phyloP scores from a whole-genome alignment of 805 yeast genomes.

The Ogataea ramenticola region DNA sequence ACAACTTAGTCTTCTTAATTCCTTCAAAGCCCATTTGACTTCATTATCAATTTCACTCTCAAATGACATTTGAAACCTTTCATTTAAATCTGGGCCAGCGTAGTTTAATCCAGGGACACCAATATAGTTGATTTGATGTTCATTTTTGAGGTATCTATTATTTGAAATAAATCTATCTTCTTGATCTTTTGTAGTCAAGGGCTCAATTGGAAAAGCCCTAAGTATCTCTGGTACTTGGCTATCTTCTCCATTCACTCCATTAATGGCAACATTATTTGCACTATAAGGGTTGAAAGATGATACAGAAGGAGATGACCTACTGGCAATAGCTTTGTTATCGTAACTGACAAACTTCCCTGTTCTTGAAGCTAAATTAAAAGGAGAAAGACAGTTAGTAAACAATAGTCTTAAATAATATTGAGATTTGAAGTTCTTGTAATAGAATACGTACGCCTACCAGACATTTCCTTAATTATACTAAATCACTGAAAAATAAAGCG shows the following conservation, averaged over 20 bases:
- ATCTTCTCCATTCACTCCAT: not conserved
- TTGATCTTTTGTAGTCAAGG: constrained; percentile 25
- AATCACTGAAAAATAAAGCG: too few relatives aligned
- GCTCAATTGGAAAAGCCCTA: constrained; percentile 25
- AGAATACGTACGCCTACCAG: not conserved
- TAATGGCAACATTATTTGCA: not conserved
- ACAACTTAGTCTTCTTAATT: constrained; percentile 39
- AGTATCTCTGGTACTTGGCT: not conserved
- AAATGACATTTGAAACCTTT: constrained; percentile 65
- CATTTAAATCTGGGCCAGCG: constrained; percentile 56
- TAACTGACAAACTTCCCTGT: not conserved
- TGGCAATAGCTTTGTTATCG: not conserved
- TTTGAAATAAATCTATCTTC: constrained; percentile 24
- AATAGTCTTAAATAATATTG: too few relatives aligned
- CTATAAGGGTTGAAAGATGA: not conserved
- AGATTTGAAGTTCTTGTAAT: not conserved
- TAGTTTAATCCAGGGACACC: constrained; percentile 27
- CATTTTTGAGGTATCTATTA: constrained; percentile 22
- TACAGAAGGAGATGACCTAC: not conserved
- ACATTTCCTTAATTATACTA: not conserved
- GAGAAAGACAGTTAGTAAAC: not conserved
- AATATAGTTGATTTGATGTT: constrained; percentile 21
- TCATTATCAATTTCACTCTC: constrained; percentile 59
- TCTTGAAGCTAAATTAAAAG: not conserved
- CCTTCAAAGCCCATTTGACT: constrained; percentile 62